Percentiles rank a stretch among this genome's conserved stretches.
Conservation (phyloP, 2,329 filamentous ascomycete species). For the Diaporthe velutina region DNA sequence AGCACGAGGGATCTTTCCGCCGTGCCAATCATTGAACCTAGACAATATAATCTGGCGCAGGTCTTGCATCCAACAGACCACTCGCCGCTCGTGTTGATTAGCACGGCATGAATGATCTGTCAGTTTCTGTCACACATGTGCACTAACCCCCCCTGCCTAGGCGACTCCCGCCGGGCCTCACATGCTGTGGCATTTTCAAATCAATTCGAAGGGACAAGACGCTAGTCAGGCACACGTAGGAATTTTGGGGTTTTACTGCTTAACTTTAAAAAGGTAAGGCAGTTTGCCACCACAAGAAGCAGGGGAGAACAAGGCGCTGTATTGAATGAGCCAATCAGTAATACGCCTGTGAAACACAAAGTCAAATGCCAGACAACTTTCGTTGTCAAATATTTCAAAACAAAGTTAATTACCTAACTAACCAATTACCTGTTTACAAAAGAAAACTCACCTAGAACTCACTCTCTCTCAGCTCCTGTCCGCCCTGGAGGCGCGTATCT, state of each 20-base stretch:
- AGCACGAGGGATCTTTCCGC: neutral
- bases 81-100: conserved; percentile 1
- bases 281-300: neutral
- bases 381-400: no score
- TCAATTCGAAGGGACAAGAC: neutral
- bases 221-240: neutral
- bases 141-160: neutral
- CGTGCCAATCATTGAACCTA: conserved; percentile 8
- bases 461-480: no score
- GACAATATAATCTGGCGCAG: neutral
- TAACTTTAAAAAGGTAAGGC: neutral
- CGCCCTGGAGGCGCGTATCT: no score
- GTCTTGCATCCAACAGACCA: neutral
- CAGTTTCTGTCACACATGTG: neutral
- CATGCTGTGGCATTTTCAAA: neutral
- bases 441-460: no score
- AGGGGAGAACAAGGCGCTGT: neutral
- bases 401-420: no score
- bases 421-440: no score
- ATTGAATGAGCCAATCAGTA: neutral
- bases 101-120: conserved; percentile 4
- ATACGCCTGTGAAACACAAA: no score
- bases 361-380: no score
- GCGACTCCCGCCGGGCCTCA: neutral
- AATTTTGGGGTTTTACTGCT: neutral